phyloP scores from a whole-genome alignment of 176 grass and related monocot species.

The Aegilops umbellulata region DNA sequence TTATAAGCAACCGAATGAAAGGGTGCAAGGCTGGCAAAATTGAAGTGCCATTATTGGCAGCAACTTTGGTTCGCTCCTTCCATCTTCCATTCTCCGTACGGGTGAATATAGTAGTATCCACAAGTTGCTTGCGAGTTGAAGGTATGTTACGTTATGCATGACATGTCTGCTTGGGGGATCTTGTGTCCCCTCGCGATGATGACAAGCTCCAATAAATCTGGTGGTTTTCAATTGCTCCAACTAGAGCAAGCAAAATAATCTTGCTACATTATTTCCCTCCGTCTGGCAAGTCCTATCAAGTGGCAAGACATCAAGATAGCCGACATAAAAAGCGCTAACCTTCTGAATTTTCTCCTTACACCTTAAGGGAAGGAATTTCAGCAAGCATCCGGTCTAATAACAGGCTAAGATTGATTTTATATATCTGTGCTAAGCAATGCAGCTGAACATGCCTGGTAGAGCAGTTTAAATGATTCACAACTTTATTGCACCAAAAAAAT shows the following conservation, averaged over 20 bases:
- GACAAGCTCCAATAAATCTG: not conserved
- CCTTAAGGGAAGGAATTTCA: not conserved
- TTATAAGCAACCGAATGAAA: not conserved
- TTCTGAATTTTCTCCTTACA: not conserved
- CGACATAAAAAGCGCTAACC: not conserved
- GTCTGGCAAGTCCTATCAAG: not conserved
- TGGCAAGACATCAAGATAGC: not conserved
- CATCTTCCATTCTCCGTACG: not conserved
- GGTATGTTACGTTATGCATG: not conserved
- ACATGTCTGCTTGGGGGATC: not conserved
- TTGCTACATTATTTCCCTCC: not conserved
- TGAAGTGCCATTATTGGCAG: not conserved
- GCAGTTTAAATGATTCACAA: not conserved
- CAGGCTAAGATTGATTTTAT: not conserved
- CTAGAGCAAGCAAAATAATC: not conserved
- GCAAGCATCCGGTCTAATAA: not conserved
- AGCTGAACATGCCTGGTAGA: not conserved
- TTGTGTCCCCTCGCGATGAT: constrained; percentile 23
- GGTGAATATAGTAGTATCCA: not conserved
- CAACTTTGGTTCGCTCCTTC: not conserved
- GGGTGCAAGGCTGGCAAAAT: constrained; percentile 4
- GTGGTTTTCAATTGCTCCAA: constrained; percentile 8
- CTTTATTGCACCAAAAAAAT: constrained; percentile 10
- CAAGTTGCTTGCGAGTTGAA: not conserved
- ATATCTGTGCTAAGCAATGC: not conserved